Evolutionary conservation across 441 rosid species (phyloP).

Genomic region (Mallotus japonicus): DNA sequence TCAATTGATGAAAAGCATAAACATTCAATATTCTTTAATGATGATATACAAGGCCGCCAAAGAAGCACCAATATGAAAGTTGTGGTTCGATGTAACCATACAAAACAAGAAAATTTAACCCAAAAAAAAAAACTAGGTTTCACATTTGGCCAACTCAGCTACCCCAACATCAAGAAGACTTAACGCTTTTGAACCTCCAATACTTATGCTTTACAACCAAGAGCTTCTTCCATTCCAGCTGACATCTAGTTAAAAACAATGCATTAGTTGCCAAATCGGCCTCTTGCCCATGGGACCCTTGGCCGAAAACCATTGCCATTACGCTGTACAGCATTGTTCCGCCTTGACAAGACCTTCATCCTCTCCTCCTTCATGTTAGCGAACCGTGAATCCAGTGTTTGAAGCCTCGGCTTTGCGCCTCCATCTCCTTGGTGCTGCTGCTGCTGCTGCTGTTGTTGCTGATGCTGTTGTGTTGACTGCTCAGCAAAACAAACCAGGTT

Average conservation of each 20-base stretch:
- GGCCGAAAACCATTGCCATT: conserved; percentile 31
- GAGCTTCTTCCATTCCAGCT: background rate
- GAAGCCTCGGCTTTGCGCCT: conserved; percentile 49
- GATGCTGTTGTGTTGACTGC: conserved; percentile 33
- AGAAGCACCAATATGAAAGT: conserved; percentile 4
- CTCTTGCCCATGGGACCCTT: conserved; percentile 58
- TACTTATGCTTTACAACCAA: conserved; percentile 4
- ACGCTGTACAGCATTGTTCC: conserved; percentile 28
- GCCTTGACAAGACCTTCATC: conserved; percentile 40
- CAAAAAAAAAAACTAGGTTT: background rate
- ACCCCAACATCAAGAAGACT: background rate
- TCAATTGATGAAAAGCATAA: no score
- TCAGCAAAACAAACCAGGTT: conserved; percentile 4
- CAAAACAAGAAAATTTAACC: background rate
- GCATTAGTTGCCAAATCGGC: conserved; percentile 35
- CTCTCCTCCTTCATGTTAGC: conserved; percentile 82
- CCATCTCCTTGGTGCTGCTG: conserved; percentile 38
- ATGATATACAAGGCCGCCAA: background rate
- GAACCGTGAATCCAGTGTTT: conserved; percentile 79
- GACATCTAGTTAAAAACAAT: background rate
- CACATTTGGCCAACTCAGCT: background rate
- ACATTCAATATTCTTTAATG: background rate
- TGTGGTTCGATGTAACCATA: background rate
- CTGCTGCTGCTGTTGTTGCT: conserved; percentile 38
- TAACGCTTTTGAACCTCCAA: background rate